Evolutionary conservation across 208 protist genomes (phyloP).

Genomic region (Leishmania tarentolae): DNA sequence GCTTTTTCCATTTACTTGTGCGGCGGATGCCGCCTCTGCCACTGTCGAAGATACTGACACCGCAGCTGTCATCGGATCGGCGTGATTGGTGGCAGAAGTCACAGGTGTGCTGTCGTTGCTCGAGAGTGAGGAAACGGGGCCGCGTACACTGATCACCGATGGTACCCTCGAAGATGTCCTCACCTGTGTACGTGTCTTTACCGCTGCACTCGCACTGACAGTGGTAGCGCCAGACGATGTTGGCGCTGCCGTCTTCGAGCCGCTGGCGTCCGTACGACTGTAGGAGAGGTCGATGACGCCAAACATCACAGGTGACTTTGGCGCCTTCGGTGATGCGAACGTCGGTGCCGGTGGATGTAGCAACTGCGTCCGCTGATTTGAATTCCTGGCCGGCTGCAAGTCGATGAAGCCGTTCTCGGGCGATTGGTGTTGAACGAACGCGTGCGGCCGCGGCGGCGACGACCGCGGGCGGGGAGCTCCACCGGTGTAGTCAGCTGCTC

Average conservation of each 20-base stretch:
- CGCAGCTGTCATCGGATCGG: conserved; percentile 2
- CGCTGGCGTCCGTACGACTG: conserved; percentile 6
- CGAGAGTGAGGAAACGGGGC: not conserved
- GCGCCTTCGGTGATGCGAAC: not conserved
- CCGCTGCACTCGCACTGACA: not conserved
- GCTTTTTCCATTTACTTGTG: not conserved
- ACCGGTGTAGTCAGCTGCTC: not conserved
- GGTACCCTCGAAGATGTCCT: conserved; percentile 6
- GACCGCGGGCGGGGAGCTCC: not conserved
- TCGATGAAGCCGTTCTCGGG: not conserved
- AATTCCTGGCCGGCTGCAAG: conserved; percentile 1
- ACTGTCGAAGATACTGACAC: not conserved
- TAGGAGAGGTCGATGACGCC: conserved; percentile 35
- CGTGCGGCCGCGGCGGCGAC: conserved; percentile 15
- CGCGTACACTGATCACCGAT: conserved; percentile 1
- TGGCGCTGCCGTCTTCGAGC: not conserved
- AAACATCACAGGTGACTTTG: conserved; percentile 30
- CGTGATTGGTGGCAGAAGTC: not conserved
- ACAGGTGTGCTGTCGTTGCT: not conserved
- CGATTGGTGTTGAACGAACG: not conserved
- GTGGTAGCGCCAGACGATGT: not conserved
- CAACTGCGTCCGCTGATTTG: not conserved
- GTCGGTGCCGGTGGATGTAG: not conserved
- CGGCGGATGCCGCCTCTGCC: not conserved
- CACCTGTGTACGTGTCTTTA: not conserved